Evolutionary conservation across 2,329 filamentous ascomycete genomes (phyloP).

Genomic region (Botrytis byssoidea): DNA sequence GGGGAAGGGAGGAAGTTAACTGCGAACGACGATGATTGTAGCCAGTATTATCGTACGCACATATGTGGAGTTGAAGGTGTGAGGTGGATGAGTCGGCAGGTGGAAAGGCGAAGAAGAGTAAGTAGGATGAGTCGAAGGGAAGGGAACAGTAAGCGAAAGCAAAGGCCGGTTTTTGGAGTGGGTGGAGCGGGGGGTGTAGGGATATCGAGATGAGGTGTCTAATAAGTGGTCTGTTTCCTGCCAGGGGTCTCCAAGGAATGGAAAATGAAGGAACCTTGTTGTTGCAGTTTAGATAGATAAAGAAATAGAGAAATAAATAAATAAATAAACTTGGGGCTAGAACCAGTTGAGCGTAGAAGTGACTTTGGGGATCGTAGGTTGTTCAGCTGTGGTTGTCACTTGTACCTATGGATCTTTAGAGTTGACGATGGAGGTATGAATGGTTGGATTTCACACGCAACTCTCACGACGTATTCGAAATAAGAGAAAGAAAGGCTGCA

Average conservation of each 20-base stretch:
- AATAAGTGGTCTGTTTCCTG: neutral
- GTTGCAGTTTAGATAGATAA: neutral
- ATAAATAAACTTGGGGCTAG: neutral
- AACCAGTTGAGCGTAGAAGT: neutral
- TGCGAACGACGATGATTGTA: constrained; percentile 35
- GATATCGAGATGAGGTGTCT: constrained; percentile 18
- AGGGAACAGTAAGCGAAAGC: constrained; percentile 7
- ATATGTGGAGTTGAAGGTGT: constrained; percentile 22
- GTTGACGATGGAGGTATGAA: neutral
- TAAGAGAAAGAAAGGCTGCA: neutral
- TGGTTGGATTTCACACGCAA: too few relatives aligned
- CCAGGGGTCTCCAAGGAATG: neutral
- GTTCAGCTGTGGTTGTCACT: too few relatives aligned
- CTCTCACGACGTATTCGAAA: too few relatives aligned
- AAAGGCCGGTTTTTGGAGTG: neutral
- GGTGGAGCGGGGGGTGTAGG: constrained; percentile 4
- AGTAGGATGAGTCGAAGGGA: constrained; percentile 21
- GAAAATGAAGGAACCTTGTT: neutral
- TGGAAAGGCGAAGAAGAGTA: constrained; percentile 13
- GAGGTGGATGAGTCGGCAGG: constrained; percentile 23
- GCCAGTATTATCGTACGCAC: constrained; percentile 34
- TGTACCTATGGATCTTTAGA: too few relatives aligned
- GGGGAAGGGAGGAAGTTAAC: constrained; percentile 36
- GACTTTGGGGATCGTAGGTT: neutral
- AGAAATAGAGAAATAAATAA: neutral